Evolutionary conservation across 805 yeast genomes (phyloP), one percentile per base, ranked within the genome.

Genomic region (Saturnispora halmiae): DNA sequence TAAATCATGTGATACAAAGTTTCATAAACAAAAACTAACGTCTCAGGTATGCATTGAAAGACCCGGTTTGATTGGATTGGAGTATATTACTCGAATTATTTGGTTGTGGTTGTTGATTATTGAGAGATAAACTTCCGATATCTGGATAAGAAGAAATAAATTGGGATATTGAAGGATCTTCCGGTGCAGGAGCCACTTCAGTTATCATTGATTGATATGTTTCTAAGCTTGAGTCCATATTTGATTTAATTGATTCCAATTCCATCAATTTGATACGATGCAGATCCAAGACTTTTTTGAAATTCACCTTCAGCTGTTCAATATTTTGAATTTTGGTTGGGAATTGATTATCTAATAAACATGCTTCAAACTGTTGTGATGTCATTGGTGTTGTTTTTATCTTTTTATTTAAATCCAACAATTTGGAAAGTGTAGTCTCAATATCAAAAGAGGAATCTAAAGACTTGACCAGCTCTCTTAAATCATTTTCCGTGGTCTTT

Each of bases 231-330:
- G 68, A 67, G 42, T 74, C 74, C 42, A 90, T 69, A 47, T 83
- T 82, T 46, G 73, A 72, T 52, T 85, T 81, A 51, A 90, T 66
- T 16, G 74, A 74, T 46, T 77, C 65, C 45, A 90, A 64, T 47
- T 90, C 96, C 50, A 87, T 83, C 55, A 82, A 77, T 52, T 85
- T 74, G 34, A 74, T 71, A 28, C 85, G 72, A 58, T 85, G 82
- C 58, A 83, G 76, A 43, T 85, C 95, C 46, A 92, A 75, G 51
- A 79, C 63, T 52, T 75, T 75, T 13, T 84, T 84, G 45, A 92
- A 66, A 46, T 77, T 73, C 0, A 87, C 85, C 47, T 94, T 76
- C 37, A 85, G 64, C 4, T 87, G 76, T 14, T 82, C 72, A 1
- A 87, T 68, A 11, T 77, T 70, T 39, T 86, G 84, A 56, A 88